phyloP scores from a whole-genome alignment of 2,329 filamentous ascomycete genomes.

The Fusarium floridanum region DNA sequence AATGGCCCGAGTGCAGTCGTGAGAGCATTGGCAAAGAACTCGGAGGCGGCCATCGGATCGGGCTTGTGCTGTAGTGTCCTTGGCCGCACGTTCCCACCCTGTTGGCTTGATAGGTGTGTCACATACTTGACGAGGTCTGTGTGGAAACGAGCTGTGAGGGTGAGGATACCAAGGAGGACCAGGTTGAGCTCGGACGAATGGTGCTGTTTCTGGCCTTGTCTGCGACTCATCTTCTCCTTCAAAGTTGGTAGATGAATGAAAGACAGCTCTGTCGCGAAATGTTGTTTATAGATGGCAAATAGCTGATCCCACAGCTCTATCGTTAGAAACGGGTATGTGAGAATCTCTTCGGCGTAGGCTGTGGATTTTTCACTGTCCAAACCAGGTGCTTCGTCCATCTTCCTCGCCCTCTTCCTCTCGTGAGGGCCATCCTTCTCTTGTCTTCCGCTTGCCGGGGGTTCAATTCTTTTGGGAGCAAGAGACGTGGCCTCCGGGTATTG shows the following conservation, averaged over 20 bases:
- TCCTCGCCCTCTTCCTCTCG: slow-evolving; percentile 64
- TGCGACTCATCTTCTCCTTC: slow-evolving; percentile 63
- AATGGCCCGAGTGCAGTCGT: slow-evolving; percentile 63
- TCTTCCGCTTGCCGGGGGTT: slow-evolving; percentile 53
- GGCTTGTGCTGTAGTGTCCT: slow-evolving; percentile 51
- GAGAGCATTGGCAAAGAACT: slow-evolving; percentile 74
- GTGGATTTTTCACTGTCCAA: slow-evolving; percentile 54
- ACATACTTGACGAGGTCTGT: slow-evolving; percentile 69
- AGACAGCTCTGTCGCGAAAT: slow-evolving; percentile 79
- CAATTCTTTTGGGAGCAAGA: slow-evolving; percentile 57
- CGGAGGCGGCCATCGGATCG: slow-evolving; percentile 69
- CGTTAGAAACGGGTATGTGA: slow-evolving; percentile 73
- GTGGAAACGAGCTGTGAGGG: slow-evolving; percentile 78
- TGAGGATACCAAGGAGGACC: slow-evolving; percentile 74
- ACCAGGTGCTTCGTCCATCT: slow-evolving; percentile 58
- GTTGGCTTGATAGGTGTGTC: slow-evolving; percentile 54
- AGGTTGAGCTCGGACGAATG: slow-evolving; percentile 64
- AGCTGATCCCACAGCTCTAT: slow-evolving; percentile 76
- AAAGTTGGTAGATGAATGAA: slow-evolving; percentile 78
- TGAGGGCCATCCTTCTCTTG: slow-evolving; percentile 58
- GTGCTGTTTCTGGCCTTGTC: slow-evolving; percentile 53
- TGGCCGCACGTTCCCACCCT: slow-evolving; percentile 51
- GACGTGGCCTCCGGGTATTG: slow-evolving; percentile 69
- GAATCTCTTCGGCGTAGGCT: slow-evolving; percentile 66
- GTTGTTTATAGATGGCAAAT: slow-evolving; percentile 77